A percentile compares a stretch with the other conserved stretches of the same genome.
phyloP scores from a whole-genome alignment of 371 early-diverging fungal species.

The Mortierella sp. region DNA sequence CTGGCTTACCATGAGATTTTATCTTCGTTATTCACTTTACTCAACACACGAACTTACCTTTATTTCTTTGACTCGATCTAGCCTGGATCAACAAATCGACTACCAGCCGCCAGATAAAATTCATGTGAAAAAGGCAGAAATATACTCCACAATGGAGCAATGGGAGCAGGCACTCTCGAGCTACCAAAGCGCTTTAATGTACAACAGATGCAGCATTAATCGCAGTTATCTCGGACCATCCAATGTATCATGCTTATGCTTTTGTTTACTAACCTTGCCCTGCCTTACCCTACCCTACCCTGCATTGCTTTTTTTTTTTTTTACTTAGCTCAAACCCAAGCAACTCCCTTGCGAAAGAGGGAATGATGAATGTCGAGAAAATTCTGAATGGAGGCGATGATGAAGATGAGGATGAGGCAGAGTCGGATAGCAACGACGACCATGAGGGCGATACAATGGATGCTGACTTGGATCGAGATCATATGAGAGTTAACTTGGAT shows the following conservation, averaged over 20 bases:
- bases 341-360: constrained; percentile 22
- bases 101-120: constrained; percentile 27
- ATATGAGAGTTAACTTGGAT: constrained; percentile 17
- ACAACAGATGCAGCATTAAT: background rate
- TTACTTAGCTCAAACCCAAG: constrained; percentile 22
- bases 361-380: constrained; percentile 23
- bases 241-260: background rate
- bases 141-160: constrained; percentile 21
- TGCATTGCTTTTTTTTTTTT: too few relatives aligned
- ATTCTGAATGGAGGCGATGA: constrained; percentile 34
- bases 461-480: constrained; percentile 14
- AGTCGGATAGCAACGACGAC: background rate
- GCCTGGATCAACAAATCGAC: constrained; percentile 39
- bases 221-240: background rate
- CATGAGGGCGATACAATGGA: constrained; percentile 20
- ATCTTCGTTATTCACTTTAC: background rate
- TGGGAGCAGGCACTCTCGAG: constrained; percentile 35
- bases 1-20: background rate
- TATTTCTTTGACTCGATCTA: background rate
- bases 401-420: constrained; percentile 27
- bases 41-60: background rate
- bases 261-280: background rate
- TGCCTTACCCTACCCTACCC: too few relatives aligned
- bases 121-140: constrained; percentile 29
- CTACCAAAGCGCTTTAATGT: constrained; percentile 34